Evolutionary conservation across 768 basidiomycete genomes (phyloP), one percentile per base, ranked within the genome.

Genomic region (Pleurotus pulmonarius): DNA sequence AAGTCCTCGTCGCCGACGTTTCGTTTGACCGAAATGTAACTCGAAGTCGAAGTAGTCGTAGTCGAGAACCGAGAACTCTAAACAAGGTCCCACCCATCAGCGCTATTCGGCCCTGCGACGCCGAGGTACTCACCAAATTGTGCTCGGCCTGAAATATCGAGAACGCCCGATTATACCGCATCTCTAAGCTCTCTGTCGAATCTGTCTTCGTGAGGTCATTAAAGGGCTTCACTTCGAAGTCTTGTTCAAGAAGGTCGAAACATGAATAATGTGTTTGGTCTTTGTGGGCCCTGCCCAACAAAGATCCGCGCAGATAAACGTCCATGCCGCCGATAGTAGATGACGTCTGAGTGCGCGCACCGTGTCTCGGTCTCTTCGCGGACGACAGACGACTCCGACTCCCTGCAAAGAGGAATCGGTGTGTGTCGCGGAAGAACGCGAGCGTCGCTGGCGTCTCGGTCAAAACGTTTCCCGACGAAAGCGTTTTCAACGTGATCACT

Each of bases 301-400:
- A 56, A 1, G 70, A 68, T 6, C 70, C 69, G 13, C 70, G 65
- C 37, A 70, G 56, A 59, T 73, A 75, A 9, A 74, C 71, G 53
- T 74, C 73, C 15, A 72, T 58, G 0, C 70, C 73, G 16, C 69
- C 72, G 15, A 73, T 56, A 2, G 73, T 73, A 3, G 74, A 75
- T 6, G 74, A 75, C 3, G 73, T 70, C 39, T 68, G 73, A 4
- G 73, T 72, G n/a, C 46, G 45, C 16, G 18, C 24, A 44, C 38
- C 48, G 13, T 53, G 49, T 44, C 20, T 44, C 24, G 43, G 13
- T n/a, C n/a, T 51, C 46, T 46, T 43, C 38, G 59, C 26, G 20
- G 59, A 46, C 11, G 49, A 39, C 15, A 29, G 39, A 25, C 22
- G 51, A 41, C n/a, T 39, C 4, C 51, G 44, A 53, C 34, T 46